Percentiles rank a stretch among this genome's conserved stretches.
phyloP scores from a whole-genome alignment of 352 stramenopile genomes.

The Pythium dissotocum region DNA sequence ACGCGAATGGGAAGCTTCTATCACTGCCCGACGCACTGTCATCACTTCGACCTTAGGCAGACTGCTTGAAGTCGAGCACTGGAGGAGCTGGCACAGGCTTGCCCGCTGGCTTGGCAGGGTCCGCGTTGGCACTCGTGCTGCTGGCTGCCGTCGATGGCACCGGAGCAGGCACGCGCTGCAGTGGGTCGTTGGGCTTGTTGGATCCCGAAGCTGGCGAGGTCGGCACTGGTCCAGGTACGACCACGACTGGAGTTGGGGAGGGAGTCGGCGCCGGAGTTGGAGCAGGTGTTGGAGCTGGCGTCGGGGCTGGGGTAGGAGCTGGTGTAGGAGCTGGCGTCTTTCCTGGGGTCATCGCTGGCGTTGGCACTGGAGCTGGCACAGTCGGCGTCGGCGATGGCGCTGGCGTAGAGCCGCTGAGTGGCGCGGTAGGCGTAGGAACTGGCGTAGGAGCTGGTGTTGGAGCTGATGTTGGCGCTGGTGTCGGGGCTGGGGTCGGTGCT shows the following conservation, averaged over 20 bases:
- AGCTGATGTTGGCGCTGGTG: not conserved
- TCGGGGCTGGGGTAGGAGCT: no score
- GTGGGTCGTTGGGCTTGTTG: not conserved
- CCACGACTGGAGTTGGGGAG: not conserved
- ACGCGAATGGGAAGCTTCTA: no score
- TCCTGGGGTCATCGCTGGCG: no score
- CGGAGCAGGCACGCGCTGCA: not conserved
- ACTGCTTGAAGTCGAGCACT: not conserved
- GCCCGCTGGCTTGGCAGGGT: not conserved
- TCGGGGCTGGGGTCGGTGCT: not conserved
- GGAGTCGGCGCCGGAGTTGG: no score
- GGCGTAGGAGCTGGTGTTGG: conserved; percentile 3
- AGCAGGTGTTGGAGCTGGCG: no score
- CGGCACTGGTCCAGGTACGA: not conserved
- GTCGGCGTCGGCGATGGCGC: not conserved
- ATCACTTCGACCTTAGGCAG: no score
- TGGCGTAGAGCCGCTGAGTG: not conserved
- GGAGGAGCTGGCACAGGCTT: not conserved
- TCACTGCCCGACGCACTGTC: no score
- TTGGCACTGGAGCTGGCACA: no score
- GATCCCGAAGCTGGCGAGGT: not conserved
- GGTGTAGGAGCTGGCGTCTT: no score
- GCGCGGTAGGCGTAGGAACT: not conserved
- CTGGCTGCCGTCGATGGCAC: conserved; percentile 6
- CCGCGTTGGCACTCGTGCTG: conserved; percentile 2